Percentiles rank a stretch among this genome's conserved stretches.
phyloP scores from a whole-genome alignment of 345 rosid species.

The Aquilaria yunnanensis region DNA sequence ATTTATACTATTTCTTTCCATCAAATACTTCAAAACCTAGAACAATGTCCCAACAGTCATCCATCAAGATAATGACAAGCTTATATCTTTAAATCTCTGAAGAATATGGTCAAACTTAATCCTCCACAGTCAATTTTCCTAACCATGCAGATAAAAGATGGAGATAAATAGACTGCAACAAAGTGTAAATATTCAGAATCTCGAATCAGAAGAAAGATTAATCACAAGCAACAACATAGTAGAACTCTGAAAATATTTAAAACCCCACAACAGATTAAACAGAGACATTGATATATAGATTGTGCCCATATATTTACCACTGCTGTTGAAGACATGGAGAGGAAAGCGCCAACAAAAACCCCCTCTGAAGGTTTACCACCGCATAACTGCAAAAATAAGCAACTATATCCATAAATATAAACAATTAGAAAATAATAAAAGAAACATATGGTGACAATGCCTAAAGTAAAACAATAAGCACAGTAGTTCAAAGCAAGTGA shows the following conservation, averaged over 20 bases:
- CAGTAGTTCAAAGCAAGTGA: not conserved
- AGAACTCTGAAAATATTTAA: not conserved
- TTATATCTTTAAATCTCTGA: too few species aligned
- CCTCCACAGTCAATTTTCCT: not conserved
- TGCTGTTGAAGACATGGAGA: slow-evolving; percentile 95
- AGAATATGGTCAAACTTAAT: not conserved
- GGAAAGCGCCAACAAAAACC: slow-evolving; percentile 80
- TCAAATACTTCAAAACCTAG: slow-evolving; percentile 83
- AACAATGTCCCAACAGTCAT: not conserved
- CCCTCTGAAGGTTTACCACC: slow-evolving; percentile 93
- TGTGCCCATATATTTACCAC: slow-evolving; percentile 47
- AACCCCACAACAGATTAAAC: too few species aligned
- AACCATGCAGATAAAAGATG: too few species aligned
- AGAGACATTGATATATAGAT: too few species aligned
- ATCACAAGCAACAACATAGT: not conserved
- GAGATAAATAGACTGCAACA: not conserved
- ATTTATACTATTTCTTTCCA: slow-evolving; percentile 77
- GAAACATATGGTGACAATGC: slow-evolving; percentile 5
- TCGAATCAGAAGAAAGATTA: not conserved
- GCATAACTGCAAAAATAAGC: slow-evolving; percentile 58
- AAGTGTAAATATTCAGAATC: not conserved
- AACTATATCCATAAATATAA: slow-evolving; percentile 17
- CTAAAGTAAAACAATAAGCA: not conserved
- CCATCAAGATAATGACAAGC: not conserved
- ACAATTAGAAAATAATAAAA: too few species aligned